Base-by-base conservation (phyloP, 2,329 filamentous ascomycete genomes). In the Cadophora luteo-olivacea region DNA sequence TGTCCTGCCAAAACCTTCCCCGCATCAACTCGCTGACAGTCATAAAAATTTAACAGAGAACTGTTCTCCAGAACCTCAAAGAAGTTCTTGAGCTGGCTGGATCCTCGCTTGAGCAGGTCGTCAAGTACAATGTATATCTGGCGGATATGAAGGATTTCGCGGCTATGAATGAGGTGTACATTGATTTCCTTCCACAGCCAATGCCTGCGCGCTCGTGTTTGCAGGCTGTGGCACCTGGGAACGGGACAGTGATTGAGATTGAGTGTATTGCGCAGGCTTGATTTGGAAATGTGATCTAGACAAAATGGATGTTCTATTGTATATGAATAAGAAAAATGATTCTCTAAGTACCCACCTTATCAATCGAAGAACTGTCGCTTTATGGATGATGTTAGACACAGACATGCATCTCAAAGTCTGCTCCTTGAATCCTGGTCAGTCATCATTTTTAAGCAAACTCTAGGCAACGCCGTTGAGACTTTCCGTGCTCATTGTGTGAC, bases 141-240 rank as follows among this genome's bases (percentile, higher is more conserved):
- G 72, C 73, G 38, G 74, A 77, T 68, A 76, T 75, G 72, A 72
- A 74, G 49, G 73, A 77, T 55, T 77, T 76, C 63, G 74, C 72
- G 4, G 75, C 72, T 16, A 76, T 77, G 75, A 79, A 80, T 64
- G 77, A 79, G 72, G 78, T 72, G 1, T 80, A 79, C 65, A 92
- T 81, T 62, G 79, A 79, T 1, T 81, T 81, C 51, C 71, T 81
- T 6, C 80, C 80, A 12, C 72, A 80, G 72, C 80, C 80, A 2
- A 82, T 81, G 80, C 81, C 81, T 22, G 80, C 80, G 7, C 75
- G 81, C 11, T 81, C 81, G 8, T 82, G 80, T 57, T 73, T 82
- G 1, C 80, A 82, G 73, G 80, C 80, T 3, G 66, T 81, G 19
- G 72, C 80, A 29, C 80, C 80, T 25, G 80, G 80, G 5, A 74